phyloP scores from a whole-genome alignment of 2,329 filamentous ascomycete genomes.

The Arthrobotrys iridis region DNA sequence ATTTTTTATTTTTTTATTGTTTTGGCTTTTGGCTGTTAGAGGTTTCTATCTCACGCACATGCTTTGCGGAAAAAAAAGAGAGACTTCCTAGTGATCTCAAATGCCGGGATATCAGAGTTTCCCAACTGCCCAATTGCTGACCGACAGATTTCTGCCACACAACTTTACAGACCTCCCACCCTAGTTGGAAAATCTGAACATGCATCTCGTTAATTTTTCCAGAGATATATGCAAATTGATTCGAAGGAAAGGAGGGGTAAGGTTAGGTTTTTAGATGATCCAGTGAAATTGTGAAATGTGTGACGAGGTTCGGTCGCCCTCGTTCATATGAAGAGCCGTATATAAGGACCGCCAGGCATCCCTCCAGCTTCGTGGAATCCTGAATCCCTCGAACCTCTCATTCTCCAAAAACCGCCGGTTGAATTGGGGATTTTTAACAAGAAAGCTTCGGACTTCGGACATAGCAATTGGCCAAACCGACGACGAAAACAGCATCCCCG shows the following conservation, averaged over 20 bases:
- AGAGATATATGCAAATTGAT: slow-evolving; percentile 25
- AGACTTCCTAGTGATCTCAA: background rate
- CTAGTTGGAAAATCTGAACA: slow-evolving; percentile 17
- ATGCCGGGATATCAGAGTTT: slow-evolving; percentile 22
- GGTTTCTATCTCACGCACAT: slow-evolving; percentile 4
- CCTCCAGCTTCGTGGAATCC: slow-evolving; percentile 12
- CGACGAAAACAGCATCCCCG: slow-evolving; percentile 37
- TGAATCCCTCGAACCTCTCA: slow-evolving; percentile 20
- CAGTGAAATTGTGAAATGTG: slow-evolving; percentile 32
- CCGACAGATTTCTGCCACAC: background rate
- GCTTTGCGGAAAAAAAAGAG: slow-evolving; percentile 16
- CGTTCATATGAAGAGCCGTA: slow-evolving; percentile 23
- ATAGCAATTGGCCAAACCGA: background rate
- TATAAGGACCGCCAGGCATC: slow-evolving; percentile 50
- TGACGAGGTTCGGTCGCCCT: slow-evolving; percentile 30
- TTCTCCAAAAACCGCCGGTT: slow-evolving; percentile 1
- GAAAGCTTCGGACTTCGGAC: slow-evolving; percentile 17
- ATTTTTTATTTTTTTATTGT: background rate
- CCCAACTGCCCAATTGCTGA: background rate
- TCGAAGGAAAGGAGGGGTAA: slow-evolving; percentile 36
- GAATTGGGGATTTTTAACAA: slow-evolving; percentile 3
- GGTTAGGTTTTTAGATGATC: slow-evolving; percentile 34
- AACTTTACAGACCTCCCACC: slow-evolving; percentile 17
- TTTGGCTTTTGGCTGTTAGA: slow-evolving; percentile 11
- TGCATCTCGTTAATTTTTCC: slow-evolving; percentile 20